Base-by-base conservation (phyloP, 2,329 filamentous ascomycete species). In the Xylaria polymorpha region DNA sequence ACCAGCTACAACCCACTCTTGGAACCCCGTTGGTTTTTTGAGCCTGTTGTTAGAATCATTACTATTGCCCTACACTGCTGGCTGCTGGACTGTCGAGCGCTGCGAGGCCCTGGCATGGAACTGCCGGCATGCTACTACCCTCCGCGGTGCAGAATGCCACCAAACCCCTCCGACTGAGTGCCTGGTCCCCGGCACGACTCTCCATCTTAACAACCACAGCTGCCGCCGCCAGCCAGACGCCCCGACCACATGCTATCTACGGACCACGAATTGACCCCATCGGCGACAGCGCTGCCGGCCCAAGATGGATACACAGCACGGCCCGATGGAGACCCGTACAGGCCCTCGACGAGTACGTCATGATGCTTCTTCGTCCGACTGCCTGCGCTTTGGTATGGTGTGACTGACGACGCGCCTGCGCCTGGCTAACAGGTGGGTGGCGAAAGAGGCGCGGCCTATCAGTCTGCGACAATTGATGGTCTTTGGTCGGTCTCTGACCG, bases 381-480 rank as follows among this genome's bases (percentile, higher is more conserved):
- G 8, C 41, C 8, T 44, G 20, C 37, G 22, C 60, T 25, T 25
- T 46, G 55, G 20, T n/a, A 12, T 44, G 8, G 50, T 56, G 18
- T 65, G 32, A 57, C 71, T 72, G 46, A 69, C 69, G n/a, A 46
- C 44, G n/a, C 22, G 29, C 32, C 43, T 65, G 29, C 53, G 43
- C n/a, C 25, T 9, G 58, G n/a, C 43, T 56, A 67, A 51, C 74
- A 97, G 94, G 85, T 98, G 94, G 94, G 95, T 98, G 61, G 91
- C 92, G 72, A 93, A 92, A 77, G 94, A 97, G 79, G 94, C 94
- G 58, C 89, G 94, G 61, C 96, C 96, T n/a, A 98, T 99, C 79
- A 97, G 94, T 82, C 84, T 99, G 76, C 92, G 96, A 67, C 96
- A 98, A 82, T 88, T 99, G 76, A 98, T 97, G 83, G 97, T 98